These are phyloP conservation scores for Venturia carpophila DNA, from an alignment of 2,329 filamentous ascomycete species.

Conservation along the genomic window DNA sequence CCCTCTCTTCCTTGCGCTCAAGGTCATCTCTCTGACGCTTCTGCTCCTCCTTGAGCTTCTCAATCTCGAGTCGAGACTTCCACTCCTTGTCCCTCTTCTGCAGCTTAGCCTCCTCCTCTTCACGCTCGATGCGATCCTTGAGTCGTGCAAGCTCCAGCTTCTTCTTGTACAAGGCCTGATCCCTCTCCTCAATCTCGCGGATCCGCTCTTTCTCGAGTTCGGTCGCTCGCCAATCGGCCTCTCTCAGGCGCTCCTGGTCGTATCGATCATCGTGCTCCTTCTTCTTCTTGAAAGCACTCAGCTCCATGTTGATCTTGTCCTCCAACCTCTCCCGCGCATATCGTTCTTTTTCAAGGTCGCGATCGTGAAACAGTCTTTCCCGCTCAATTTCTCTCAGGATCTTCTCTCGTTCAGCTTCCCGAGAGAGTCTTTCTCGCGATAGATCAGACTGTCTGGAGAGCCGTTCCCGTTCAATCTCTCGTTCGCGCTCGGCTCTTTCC, in stretches of 20 bases:
- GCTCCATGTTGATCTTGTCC: conserved; percentile 2
- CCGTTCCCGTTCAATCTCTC: conserved; percentile 7
- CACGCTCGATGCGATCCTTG: conserved; percentile 26
- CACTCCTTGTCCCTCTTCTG: conserved; percentile 25
- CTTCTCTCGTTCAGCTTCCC: background rate
- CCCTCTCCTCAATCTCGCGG: conserved; percentile 20
- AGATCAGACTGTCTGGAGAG: background rate
- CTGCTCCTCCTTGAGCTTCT: conserved; percentile 17
- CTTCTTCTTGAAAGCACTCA: conserved; percentile 1
- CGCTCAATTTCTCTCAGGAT: conserved; percentile 11
- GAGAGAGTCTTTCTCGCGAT: background rate
- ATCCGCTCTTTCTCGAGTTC: conserved; percentile 9
- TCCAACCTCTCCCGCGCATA: conserved; percentile 4
- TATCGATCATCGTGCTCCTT: background rate
- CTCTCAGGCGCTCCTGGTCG: conserved; percentile 8
- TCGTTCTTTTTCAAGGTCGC: conserved; percentile 2
- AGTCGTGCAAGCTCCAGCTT: conserved; percentile 30
- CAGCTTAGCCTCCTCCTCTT: conserved; percentile 25
- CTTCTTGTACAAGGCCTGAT: conserved; percentile 32
- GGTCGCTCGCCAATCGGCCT: conserved; percentile 1
- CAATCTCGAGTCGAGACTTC: conserved; percentile 19
- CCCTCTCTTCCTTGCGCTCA: conserved; percentile 16
- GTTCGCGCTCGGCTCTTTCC: background rate
- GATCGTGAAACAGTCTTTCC: conserved; percentile 7
- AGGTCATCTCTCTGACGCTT: conserved; percentile 11